Base-by-base conservation (phyloP, 306 rosid species). In the Prunus fruticosa region DNA sequence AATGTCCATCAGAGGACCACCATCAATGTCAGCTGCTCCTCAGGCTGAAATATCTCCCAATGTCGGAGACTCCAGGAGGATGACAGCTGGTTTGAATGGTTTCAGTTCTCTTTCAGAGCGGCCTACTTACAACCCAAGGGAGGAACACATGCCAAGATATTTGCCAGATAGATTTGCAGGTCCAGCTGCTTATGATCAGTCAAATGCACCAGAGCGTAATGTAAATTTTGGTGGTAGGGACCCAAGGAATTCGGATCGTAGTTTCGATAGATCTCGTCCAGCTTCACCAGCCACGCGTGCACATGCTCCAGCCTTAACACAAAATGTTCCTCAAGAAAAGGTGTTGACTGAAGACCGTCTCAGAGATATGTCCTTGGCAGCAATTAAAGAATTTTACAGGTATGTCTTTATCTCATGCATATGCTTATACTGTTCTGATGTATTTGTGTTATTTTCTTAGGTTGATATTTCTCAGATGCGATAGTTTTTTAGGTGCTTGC, bases 301-400 rank as follows among this genome's bases (percentile, higher is more conserved):
- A 73, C 92, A 82, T 43, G 89, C 85, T 52, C 20, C 91, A 11
- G 57, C 65, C 67, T 67, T 80, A 56, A 46, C 91, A 53, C 82
- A 85, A 61, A 90, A 69, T 86, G 53, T 54, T 72, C 67, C 87
- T 28, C 64, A 85, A 47, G 96, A 80, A 71, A 84, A 60, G 32
- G 78, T 46, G 10, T 58, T 51, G 78, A 75, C 88, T 46, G 97
- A 92, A 78, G 97, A 92, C 25, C 79, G 11, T 22, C 82, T 93
- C 43, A 79, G 63, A 67, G 82, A 82, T 58, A 84, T 68, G 96
- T 93, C 98, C 66, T 67, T 87, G 89, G 77, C 84, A 11, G 91
- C 99, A 73, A 96, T 96, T 76, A 89, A 83, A 83, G 99, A 96
- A 79, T 96, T 83, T 72, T 96, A 96, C 89, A 91, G 99, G 99